These are phyloP conservation scores for Heliosperma pusillum DNA, from an alignment of 148 eudicot species.

Conservation along the genomic window DNA sequence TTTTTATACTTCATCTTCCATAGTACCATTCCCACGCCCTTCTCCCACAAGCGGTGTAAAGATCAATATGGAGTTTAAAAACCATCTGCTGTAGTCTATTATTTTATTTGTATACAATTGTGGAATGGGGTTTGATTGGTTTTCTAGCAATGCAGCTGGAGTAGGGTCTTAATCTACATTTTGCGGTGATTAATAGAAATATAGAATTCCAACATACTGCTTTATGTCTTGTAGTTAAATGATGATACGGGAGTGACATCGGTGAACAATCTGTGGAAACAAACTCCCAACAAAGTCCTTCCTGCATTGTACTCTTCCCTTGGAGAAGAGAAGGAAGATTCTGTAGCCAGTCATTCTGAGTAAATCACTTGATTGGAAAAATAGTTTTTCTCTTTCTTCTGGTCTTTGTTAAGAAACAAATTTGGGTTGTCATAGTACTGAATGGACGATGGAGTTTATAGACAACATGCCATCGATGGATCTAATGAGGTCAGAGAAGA, in stretches of 20 bases:
- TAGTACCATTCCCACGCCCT: neutral
- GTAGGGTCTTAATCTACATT: neutral
- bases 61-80: neutral
- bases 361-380: conserved; percentile 2
- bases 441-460: conserved; percentile 15
- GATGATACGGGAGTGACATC: neutral
- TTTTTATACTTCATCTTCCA: neutral
- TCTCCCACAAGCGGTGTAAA: neutral
- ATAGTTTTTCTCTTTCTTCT: neutral
- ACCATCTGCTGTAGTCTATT: neutral
- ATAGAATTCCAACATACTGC: neutral
- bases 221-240: conserved; percentile 1
- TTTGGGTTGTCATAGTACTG: conserved; percentile 6
- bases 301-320: neutral
- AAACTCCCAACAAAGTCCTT: neutral
- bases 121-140: neutral
- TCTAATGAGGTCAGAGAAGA: conserved; percentile 99
- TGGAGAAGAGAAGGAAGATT: neutral
- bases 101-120: neutral
- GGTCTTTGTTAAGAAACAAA: neutral
- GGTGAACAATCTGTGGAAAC: neutral
- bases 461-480: conserved; percentile 48
- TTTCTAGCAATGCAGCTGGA: neutral
- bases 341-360: neutral
- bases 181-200: neutral